Evolutionary conservation across 2,329 filamentous ascomycete genomes (phyloP).

Genomic region (Hirsutella rhossiliensis): DNA sequence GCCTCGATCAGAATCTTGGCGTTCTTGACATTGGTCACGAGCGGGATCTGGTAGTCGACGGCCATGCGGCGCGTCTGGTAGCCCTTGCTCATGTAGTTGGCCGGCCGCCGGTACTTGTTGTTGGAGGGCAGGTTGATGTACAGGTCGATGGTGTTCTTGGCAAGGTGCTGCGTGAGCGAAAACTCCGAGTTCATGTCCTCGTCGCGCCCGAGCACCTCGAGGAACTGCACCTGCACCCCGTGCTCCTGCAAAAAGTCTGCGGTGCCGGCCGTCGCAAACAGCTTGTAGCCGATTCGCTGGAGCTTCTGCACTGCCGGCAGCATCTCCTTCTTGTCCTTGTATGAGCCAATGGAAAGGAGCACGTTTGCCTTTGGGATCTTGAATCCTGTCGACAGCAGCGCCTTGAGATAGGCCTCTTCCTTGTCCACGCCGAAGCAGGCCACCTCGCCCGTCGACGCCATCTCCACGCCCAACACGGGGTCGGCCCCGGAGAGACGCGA

Average conservation of each 20-base stretch:
- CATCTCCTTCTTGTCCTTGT: conserved; percentile 98
- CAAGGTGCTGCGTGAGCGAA: conserved; percentile 89
- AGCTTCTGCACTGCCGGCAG: conserved; percentile 83
- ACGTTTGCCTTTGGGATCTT: conserved; percentile 93
- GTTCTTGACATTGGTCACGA: conserved; percentile 99
- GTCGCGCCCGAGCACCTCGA: conserved; percentile 73
- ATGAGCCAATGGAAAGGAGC: conserved; percentile 87
- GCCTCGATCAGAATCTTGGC: conserved; percentile 95
- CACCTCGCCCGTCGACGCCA: conserved; percentile 97
- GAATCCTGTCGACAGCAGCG: conserved; percentile 89
- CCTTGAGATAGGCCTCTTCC: conserved; percentile 96
- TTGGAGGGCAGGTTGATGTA: conserved; percentile 99
- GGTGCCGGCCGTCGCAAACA: conserved; percentile 93
- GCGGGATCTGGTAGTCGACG: conserved; percentile 89
- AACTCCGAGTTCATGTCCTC: conserved; percentile 90
- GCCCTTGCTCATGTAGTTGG: conserved; percentile 97
- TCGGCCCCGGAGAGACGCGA: conserved; percentile 92
- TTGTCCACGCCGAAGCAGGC: conserved; percentile 93
- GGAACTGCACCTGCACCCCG: conserved; percentile 80
- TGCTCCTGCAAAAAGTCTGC: conserved; percentile 94
- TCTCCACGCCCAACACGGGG: conserved; percentile 93
- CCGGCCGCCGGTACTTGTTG: conserved; percentile 92
- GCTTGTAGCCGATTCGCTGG: conserved; percentile 82
- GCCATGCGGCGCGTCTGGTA: conserved; percentile 97
- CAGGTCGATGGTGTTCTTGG: conserved; percentile 94